These are phyloP conservation scores for Fusarium neocosmosporiellum DNA, from an alignment of 2,329 filamentous ascomycete species.

Conservation along the genomic window DNA sequence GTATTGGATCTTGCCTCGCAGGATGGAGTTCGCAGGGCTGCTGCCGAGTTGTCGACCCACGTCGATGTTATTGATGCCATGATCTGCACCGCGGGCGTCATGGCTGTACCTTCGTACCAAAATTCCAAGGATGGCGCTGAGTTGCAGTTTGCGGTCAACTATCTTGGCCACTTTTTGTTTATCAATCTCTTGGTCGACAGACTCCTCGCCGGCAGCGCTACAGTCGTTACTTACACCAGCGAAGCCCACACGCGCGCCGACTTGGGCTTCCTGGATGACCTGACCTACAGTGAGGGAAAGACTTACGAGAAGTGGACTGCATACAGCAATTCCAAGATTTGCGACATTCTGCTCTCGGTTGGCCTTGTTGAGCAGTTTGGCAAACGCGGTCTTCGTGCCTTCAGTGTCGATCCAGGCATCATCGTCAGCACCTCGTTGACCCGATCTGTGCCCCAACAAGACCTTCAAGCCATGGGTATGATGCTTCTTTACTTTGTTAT, in stretches of 20 bases:
- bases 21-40: neutral
- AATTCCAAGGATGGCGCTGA: neutral
- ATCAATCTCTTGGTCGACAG: neutral
- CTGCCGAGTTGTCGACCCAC: neutral
- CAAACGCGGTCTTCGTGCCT: neutral
- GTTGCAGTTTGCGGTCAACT: neutral
- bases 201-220: neutral
- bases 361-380: neutral
- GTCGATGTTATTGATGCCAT: neutral
- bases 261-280: neutral
- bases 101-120: neutral
- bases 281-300: neutral
- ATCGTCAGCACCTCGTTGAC: neutral
- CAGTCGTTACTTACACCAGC: neutral
- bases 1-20: neutral
- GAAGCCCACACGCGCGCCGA: neutral
- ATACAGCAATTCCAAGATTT: neutral
- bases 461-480: neutral
- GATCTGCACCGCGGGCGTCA: neutral
- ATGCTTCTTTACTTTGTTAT: accelerated
- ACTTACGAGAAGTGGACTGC: neutral
- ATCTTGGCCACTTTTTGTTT: neutral
- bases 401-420: neutral
- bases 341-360: neutral
- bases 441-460: neutral